These are phyloP conservation scores for Musa schizocarpa DNA, from an alignment of 176 grass and related monocot species.

Conservation along the genomic window DNA sequence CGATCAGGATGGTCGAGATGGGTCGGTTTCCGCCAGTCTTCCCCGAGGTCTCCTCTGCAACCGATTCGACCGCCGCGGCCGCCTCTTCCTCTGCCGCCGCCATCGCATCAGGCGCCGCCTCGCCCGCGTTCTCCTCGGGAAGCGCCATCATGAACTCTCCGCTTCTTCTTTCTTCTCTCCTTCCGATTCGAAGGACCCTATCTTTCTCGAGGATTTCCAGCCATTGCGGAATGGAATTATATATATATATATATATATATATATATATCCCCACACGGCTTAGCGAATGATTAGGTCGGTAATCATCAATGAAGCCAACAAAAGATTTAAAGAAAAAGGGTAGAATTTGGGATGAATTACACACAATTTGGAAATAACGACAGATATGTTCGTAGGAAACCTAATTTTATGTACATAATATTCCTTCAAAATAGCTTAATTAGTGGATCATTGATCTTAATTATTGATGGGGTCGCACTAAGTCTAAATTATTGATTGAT, in stretches of 20 bases:
- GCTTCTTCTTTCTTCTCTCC: background rate
- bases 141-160: background rate
- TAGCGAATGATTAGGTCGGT: too few relatives aligned
- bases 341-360: too few relatives aligned
- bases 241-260: background rate
- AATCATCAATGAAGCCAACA: too few relatives aligned
- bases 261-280: too few relatives aligned
- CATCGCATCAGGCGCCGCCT: background rate
- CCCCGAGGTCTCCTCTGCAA: conserved; percentile 3
- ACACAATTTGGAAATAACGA: too few relatives aligned
- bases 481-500: too few relatives aligned
- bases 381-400: too few relatives aligned
- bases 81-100: background rate
- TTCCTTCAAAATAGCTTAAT: too few relatives aligned
- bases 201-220: background rate
- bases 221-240: background rate
- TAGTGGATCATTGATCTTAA: too few relatives aligned
- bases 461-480: too few relatives aligned
- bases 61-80: conserved; percentile 6
- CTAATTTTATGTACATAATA: too few relatives aligned
- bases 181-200: background rate
- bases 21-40: conserved; percentile 15
- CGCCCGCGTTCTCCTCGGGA: background rate
- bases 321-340: too few relatives aligned
- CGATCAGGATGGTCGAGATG: conserved; percentile 59